Base-by-base conservation (phyloP, 2,329 filamentous ascomycete genomes). In the Epichloe festucae region DNA sequence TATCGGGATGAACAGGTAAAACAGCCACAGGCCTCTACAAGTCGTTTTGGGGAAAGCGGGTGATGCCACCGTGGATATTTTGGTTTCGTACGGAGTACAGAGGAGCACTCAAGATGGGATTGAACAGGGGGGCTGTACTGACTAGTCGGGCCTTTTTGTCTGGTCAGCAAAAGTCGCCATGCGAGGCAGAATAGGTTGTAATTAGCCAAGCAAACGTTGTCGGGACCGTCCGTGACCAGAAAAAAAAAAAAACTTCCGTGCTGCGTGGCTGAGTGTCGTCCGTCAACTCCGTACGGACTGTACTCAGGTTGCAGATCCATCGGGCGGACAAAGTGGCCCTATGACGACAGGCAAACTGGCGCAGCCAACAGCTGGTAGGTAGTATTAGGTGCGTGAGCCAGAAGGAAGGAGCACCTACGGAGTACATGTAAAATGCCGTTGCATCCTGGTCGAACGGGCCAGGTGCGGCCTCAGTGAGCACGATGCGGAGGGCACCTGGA, bases 261-360 rank as follows among this genome's bases (percentile, higher is more conserved):
- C 23, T 27, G 23, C 23, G 23, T 7, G 23, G 2, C 7, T 7
- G 6, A 27, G 7, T 27, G 23, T 27, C 23, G 6, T 27, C 23
- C 7, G 23, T 6, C 23, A 27, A 27, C 27, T 31, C 8, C 23
- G 23, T 23, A 23, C 23, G 23, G 23, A 23, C 23, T 27, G 17
- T 17, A 36, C 3, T 51, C 21, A 17, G 43, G 43, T 46, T 46
- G 43, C 49, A 46, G 35, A 50, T 47, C 42, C 10, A 35, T 49
- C 38, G 43, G 47, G 38, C n/a, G 47, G 38, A 49, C 47, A 43
- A 36, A 42, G 39, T 51, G 43, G 21, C 49, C 43, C 34, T 40
- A 46, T 51, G 49, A 51, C 49, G 36, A 45, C 49, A 51, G 40
- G 49, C 14, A 21, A 7, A n/a, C 27, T 21, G 14, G 27, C 5